Evolutionary conservation across 169 alveolate genomes (phyloP).

Genomic region (Cytauxzoon felis): DNA sequence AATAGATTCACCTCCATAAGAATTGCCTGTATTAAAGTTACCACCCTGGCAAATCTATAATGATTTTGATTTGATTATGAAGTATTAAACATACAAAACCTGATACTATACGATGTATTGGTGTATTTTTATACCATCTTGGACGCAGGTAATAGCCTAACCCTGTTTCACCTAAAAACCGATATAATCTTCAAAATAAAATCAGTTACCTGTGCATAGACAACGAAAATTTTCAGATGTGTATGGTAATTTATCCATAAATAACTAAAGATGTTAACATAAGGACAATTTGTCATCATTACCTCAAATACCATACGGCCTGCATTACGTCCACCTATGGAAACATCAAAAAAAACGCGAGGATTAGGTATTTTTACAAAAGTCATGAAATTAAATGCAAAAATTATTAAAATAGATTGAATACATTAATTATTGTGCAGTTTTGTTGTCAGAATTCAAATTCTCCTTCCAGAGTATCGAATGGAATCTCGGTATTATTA

Average conservation of each 20-base stretch:
- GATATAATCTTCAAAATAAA: neutral
- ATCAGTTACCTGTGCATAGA: conserved; percentile 82
- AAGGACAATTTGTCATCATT: too few relatives aligned
- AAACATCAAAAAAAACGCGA: conserved; percentile 72
- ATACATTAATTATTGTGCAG: neutral
- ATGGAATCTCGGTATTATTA: conserved; percentile 57
- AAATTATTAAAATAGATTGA: conserved; percentile 6
- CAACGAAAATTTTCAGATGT: conserved; percentile 86
- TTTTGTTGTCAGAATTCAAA: conserved; percentile 41
- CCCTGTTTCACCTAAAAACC: conserved; percentile 72
- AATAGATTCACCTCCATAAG: conserved; percentile 82
- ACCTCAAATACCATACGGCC: conserved; percentile 78
- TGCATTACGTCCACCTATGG: conserved; percentile 76
- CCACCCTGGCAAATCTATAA: conserved; percentile 85
- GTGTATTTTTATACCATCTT: conserved; percentile 80
- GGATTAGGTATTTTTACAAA: conserved; percentile 71
- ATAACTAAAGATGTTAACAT: conserved; percentile 70
- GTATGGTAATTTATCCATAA: conserved; percentile 79
- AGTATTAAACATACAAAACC: conserved; percentile 64
- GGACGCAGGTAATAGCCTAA: conserved; percentile 80
- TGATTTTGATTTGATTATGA: neutral
- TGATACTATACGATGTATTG: conserved; percentile 73
- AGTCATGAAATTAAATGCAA: conserved; percentile 52
- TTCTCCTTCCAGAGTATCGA: conserved; percentile 64
- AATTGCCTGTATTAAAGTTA: conserved; percentile 80